phyloP scores from a whole-genome alignment of 441 rosid species.

The Breynia disticha region DNA sequence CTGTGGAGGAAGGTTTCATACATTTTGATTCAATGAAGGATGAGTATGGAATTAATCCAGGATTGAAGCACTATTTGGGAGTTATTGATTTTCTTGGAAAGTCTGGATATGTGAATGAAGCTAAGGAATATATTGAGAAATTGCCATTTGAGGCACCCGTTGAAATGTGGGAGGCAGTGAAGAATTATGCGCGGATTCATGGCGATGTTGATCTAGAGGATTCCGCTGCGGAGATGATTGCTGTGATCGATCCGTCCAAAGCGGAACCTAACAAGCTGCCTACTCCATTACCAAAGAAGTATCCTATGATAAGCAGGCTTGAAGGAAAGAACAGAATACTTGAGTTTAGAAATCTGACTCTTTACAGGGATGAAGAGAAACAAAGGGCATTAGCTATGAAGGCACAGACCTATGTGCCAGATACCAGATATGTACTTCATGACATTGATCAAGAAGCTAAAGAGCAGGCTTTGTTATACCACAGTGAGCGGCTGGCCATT shows the following conservation, averaged over 20 bases:
- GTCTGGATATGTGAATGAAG: constrained; percentile 64
- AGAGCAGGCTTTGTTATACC: constrained; percentile 66
- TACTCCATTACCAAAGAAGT: constrained; percentile 44
- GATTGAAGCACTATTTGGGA: constrained; percentile 51
- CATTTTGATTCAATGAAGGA: constrained; percentile 61
- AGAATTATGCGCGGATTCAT: constrained; percentile 47
- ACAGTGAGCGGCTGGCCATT: constrained; percentile 59
- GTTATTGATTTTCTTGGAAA: constrained; percentile 71
- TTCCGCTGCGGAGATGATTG: constrained; percentile 49
- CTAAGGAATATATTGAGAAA: constrained; percentile 41
- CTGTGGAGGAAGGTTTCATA: constrained; percentile 71
- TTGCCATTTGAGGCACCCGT: constrained; percentile 58
- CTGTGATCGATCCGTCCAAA: constrained; percentile 58
- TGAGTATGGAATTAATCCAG: constrained; percentile 53
- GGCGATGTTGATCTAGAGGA: constrained; percentile 81
- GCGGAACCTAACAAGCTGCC: constrained; percentile 18
- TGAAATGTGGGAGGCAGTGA: constrained; percentile 65
- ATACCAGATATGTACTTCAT: constrained; percentile 63
- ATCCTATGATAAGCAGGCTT: constrained; percentile 43
- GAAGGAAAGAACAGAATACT: constrained; percentile 48
- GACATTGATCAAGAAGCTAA: constrained; percentile 78
- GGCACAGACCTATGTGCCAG: constrained; percentile 52
- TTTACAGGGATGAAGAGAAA: constrained; percentile 62
- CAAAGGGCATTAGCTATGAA: constrained; percentile 42
- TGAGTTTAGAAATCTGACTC: constrained; percentile 47